These are phyloP conservation scores for Fusarium chaquense DNA, from an alignment of 2,329 filamentous ascomycete species.

Conservation along the genomic window DNA sequence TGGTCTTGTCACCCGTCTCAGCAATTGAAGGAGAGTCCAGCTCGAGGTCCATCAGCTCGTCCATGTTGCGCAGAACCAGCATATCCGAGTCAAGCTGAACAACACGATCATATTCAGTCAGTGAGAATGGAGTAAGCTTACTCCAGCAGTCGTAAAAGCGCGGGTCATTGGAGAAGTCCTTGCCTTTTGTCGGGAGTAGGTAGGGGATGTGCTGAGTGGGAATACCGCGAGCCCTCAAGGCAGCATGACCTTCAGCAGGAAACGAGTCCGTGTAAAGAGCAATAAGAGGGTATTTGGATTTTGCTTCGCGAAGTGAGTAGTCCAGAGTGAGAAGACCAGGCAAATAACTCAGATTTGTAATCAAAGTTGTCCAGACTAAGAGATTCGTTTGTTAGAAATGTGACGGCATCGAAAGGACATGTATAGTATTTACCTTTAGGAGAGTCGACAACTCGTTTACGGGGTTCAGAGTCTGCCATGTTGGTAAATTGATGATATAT, in stretches of 20 bases:
- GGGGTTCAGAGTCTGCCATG: slow-evolving; percentile 40
- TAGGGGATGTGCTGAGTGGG: slow-evolving; percentile 77
- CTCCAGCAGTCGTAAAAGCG: slow-evolving; percentile 93
- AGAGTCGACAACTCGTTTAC: slow-evolving; percentile 54
- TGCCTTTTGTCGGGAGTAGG: slow-evolving; percentile 74
- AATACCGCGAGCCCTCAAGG: slow-evolving; percentile 77
- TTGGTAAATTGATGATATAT: background rate
- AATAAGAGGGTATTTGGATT: slow-evolving; percentile 80
- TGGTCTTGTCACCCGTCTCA: slow-evolving; percentile 30
- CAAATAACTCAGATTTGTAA: slow-evolving; percentile 87
- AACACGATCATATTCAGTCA: slow-evolving; percentile 81
- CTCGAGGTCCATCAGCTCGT: slow-evolving; percentile 87
- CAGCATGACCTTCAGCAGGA: slow-evolving; percentile 74
- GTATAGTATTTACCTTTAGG: slow-evolving; percentile 51
- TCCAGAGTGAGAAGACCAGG: slow-evolving; percentile 85
- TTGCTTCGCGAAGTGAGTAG: slow-evolving; percentile 75
- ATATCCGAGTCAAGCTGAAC: slow-evolving; percentile 92
- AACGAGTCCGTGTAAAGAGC: slow-evolving; percentile 86
- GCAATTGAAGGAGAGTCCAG: slow-evolving; percentile 65
- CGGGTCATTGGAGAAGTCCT: slow-evolving; percentile 79
- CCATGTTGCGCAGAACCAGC: slow-evolving; percentile 86
- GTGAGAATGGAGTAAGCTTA: slow-evolving; percentile 83
- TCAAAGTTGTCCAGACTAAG: slow-evolving; percentile 86
- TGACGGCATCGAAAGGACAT: background rate
- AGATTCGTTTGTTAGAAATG: slow-evolving; percentile 7